Evolutionary conservation across 2,329 filamentous ascomycete species (phyloP), one percentile per base, ranked within the genome.

Genomic region (Coniochaeta hoffmannii): DNA sequence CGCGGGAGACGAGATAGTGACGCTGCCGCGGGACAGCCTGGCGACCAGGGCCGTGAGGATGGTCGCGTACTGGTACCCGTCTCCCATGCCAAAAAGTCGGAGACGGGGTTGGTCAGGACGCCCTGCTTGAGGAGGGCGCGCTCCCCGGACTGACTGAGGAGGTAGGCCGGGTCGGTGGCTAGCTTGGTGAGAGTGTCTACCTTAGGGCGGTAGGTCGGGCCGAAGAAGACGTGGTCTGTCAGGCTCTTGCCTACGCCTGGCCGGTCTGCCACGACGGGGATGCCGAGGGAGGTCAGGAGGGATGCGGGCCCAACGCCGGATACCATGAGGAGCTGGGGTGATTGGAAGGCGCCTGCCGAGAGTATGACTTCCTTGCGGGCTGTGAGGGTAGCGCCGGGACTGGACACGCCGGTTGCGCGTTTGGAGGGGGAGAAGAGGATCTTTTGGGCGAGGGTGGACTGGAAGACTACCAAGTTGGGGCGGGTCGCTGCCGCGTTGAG

Each of bases 271-370:
- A 56, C 24, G n/a, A 54, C 49, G 1, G 50, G n/a, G 3, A 56
- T 67, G 1, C 53, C 53, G 14, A 31, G 34, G 28, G 54, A 36
- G 53, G 55, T 3, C 50, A 41, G 36, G 17, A 41, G 36, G 65
- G 0, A 65, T 4, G 64, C 67, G 0, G 58, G 54, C 1, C 58
- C 54, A 19, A 87, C 74, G 0, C 84, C 83, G 0, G 81, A 85
- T 1, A 85, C 69, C 59, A 87, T 83, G 15, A 80, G 74, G 15
- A 83, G 70, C 65, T 79, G 81, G 4, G 77, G 84, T 10, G 79
- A 82, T 63, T 78, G 76, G 41, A 80, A 69, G 28, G 74, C 77
- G 0, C 85, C 85, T 0, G 81, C 82, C 4, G 78, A 77, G 2
- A 88, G 65, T 32, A 88, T 75, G 10, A 86, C 74, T 60, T 87